Evolutionary conservation across 768 basidiomycete species (phyloP), one percentile per base, ranked within the genome.

Genomic region (Lactarius psammicola): DNA sequence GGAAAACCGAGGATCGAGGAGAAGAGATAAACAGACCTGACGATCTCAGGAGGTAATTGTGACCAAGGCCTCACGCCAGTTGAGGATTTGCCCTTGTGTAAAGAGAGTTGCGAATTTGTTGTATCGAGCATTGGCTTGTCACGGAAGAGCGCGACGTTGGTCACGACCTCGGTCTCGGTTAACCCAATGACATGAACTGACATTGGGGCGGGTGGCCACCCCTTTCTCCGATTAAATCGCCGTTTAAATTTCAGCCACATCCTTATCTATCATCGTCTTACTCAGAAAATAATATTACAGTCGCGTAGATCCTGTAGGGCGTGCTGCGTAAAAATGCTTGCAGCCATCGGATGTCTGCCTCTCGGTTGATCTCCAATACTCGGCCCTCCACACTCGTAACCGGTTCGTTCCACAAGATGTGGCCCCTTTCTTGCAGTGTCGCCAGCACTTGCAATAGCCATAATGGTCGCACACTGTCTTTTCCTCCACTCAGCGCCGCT

Each of bases 11-110:
- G 23, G 15, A 36, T 51, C 28, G 34, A 28, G 36, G 56, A 56
- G 60, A 46, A 60, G 59, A 17, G 51, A 28, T 18, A 11, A 17
- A 66, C 59, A 38, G 30, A 84, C 86, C 82, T 81, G 74, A 88
- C 76, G 71, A 88, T 80, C 72, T 88, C 86, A 60, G 80, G 78
- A 0, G 86, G 86, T 26, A 87, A 74, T 68, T 86, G 81, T n/a
- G 80, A 80, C 86, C 86, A 87, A 23, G 84, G 85, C 73, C 84
- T 74, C 70, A 80, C 75, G 7, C 83, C 80, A 23, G 76, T 75
- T 73, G 87, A 87, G 60, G 86, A 86, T 71, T 87, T 87, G 75
- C 82, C 84, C 57, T 60, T 60, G 44, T 28, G 33, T 26, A n/a
- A 75, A 15, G 65, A 49, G 61, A 62, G 56, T 17, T 57, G 20